Base-by-base conservation (phyloP, 2,329 filamentous ascomycete genomes). In the Purpureocillium lavendulum region DNA sequence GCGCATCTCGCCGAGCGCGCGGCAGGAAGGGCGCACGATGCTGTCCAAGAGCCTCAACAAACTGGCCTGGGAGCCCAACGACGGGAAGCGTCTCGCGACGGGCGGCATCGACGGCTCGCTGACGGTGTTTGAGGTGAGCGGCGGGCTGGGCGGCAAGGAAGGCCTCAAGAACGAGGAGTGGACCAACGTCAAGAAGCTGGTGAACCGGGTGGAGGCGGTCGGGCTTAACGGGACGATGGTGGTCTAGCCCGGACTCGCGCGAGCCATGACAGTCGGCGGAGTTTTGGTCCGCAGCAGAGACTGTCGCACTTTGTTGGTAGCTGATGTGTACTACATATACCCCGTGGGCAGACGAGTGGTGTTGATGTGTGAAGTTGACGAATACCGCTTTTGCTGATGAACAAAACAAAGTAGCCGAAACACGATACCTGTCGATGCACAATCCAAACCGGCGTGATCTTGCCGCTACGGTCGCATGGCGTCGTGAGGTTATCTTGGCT, bases 71-170 rank as follows among this genome's bases (percentile, higher is more conserved):
- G 92, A 98, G 64, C 80, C 81, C 52, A 82, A 79, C 33, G 89
- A 96, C 57, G 94, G 92, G 36, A 84, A 84, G 61, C 76, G 86
- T 38, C 67, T 97, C 37, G 92, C 90, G 2, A 88, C 88, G 0
- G 94, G 92, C 33, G 92, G 92, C 4, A 82, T 98, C 45, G 89
- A 96, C 55, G 90, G 90, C 10, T 80, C 87, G 2, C 71, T 96
- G 16, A 95, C 85, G 1, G 79, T 98, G 7, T 98, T 97, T 56
- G 92, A 98, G 64, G 90, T 98, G 41, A 82, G 87, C 17, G 68
- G 73, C 52, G 78, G 89, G 49, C 60, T 94, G 10, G 88, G 89
- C 18, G 89, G 88, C n/a, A 81, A 84, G 49, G 92, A 97, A 54
- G 75, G 78, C 28, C 73, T 87, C 30, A 83, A 84, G 58, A 80